A percentile compares a stretch with the other conserved stretches of the same genome.
Conservation (phyloP, 176 grass and related monocot species). For the Panicum miliaceum region DNA sequence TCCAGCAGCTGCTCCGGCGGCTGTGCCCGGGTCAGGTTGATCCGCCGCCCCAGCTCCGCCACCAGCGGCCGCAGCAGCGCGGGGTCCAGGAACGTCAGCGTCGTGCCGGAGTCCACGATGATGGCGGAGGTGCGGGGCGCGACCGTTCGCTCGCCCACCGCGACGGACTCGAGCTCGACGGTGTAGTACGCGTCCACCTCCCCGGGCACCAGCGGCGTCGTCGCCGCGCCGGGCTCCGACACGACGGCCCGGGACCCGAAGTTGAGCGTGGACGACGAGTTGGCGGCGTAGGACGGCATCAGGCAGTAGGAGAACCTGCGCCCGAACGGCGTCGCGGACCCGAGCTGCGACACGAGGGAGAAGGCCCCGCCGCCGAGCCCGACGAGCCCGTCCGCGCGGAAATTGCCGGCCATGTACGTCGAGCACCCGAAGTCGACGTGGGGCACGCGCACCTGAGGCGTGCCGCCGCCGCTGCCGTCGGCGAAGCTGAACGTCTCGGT, state of each 20-base stretch:
- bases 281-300: conserved; percentile 6
- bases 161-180: conserved; percentile 43
- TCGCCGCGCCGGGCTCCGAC: conserved; percentile 20
- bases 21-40: conserved; percentile 33
- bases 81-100: conserved; percentile 51
- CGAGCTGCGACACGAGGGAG: conserved; percentile 64
- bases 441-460: background rate
- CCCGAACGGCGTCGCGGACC: conserved; percentile 9
- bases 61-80: conserved; percentile 30
- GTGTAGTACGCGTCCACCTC: conserved; percentile 34
- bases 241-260: conserved; percentile 61
- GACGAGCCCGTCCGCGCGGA: conserved; percentile 51
- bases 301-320: conserved; percentile 81
- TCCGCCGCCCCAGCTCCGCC: conserved; percentile 28
- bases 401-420: conserved; percentile 6
- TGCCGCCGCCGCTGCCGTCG: background rate
- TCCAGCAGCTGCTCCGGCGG: conserved; percentile 40
- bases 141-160: conserved; percentile 33
- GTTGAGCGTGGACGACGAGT: conserved; percentile 50
- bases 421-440: conserved; percentile 63
- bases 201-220: conserved; percentile 35
- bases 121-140: background rate
- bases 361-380: conserved; percentile 51
- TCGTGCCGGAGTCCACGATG: conserved; percentile 70
- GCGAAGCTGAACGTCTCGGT: conserved; percentile 69